These are phyloP conservation scores for Fusarium ramigenum DNA, from an alignment of 2,329 filamentous ascomycete species.

Conservation along the genomic window DNA sequence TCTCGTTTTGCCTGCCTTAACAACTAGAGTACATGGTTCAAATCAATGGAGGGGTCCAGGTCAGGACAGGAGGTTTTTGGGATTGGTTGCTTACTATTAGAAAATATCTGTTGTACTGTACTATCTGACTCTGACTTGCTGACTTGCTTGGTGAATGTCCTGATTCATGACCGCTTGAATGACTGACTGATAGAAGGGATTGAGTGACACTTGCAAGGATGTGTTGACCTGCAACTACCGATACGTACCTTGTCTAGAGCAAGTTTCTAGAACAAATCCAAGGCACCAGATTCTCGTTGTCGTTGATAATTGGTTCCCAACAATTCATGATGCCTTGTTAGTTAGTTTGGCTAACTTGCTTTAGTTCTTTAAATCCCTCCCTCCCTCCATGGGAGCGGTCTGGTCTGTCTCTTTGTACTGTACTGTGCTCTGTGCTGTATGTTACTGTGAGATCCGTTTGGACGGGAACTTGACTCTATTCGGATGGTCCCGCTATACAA, in stretches of 20 bases:
- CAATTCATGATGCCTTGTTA: constrained; percentile 13
- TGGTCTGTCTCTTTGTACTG: constrained; percentile 17
- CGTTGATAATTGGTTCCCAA: constrained; percentile 22
- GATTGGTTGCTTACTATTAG: constrained; percentile 1
- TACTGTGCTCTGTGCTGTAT: not conserved
- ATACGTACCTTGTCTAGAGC: constrained; percentile 16
- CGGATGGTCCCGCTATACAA: constrained; percentile 21
- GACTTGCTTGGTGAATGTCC: constrained; percentile 1
- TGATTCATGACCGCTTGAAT: constrained; percentile 31
- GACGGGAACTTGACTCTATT: constrained; percentile 12
- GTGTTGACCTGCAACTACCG: constrained; percentile 13
- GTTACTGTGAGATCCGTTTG: constrained; percentile 15
- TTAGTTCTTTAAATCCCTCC: not conserved
- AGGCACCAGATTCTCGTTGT: constrained; percentile 11
- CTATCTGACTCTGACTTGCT: constrained; percentile 23
- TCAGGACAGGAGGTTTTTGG: not conserved
- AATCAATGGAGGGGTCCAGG: constrained; percentile 17
- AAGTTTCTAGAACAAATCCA: constrained; percentile 24
- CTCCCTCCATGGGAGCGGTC: constrained; percentile 19
- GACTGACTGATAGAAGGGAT: constrained; percentile 7
- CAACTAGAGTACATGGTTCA: constrained; percentile 35
- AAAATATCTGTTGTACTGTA: not conserved
- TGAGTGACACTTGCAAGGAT: constrained; percentile 15
- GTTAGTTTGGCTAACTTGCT: not conserved
- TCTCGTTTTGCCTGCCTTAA: constrained; percentile 19